These are phyloP conservation scores for Saksenaea oblongispora DNA, from an alignment of 371 early-diverging fungal species.

Conservation along the genomic window DNA sequence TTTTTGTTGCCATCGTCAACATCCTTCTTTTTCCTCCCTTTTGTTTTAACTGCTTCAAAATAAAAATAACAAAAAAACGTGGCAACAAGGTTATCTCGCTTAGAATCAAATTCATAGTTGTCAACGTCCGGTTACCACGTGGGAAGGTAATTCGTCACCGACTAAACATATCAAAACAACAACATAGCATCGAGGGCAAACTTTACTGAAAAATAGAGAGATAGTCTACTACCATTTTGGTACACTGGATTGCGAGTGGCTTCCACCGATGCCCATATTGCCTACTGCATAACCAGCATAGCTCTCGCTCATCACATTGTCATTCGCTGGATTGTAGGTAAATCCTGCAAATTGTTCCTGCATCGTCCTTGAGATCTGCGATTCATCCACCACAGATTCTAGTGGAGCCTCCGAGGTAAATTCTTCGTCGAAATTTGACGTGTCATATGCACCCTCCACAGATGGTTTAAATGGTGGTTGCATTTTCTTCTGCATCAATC, in stretches of 20 bases:
- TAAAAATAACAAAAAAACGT: neutral
- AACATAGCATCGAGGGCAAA: neutral
- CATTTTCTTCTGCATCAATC: slow-evolving; percentile 81
- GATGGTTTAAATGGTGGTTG: slow-evolving; percentile 94
- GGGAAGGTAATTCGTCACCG: no score
- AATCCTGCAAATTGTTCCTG: slow-evolving; percentile 97
- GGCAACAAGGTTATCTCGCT: neutral
- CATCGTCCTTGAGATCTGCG: slow-evolving; percentile 83
- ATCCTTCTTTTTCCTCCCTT: neutral
- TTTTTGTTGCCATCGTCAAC: no score
- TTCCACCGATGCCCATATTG: slow-evolving; percentile 15
- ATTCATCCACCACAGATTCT: slow-evolving; percentile 84
- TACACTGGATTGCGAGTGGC: slow-evolving; percentile 18
- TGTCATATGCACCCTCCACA: slow-evolving; percentile 78
- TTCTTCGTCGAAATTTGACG: slow-evolving; percentile 84
- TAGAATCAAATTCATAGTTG: neutral
- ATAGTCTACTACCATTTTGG: slow-evolving; percentile 21
- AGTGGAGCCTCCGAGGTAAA: slow-evolving; percentile 82
- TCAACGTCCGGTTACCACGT: neutral
- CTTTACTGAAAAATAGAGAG: neutral
- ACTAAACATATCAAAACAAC: neutral
- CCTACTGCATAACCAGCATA: slow-evolving; percentile 28
- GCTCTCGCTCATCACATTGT: slow-evolving; percentile 45
- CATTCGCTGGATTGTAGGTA: slow-evolving; percentile 47
- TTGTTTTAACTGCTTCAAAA: neutral